phyloP scores from a whole-genome alignment of 805 yeast species.

The Candida saitoana region DNA sequence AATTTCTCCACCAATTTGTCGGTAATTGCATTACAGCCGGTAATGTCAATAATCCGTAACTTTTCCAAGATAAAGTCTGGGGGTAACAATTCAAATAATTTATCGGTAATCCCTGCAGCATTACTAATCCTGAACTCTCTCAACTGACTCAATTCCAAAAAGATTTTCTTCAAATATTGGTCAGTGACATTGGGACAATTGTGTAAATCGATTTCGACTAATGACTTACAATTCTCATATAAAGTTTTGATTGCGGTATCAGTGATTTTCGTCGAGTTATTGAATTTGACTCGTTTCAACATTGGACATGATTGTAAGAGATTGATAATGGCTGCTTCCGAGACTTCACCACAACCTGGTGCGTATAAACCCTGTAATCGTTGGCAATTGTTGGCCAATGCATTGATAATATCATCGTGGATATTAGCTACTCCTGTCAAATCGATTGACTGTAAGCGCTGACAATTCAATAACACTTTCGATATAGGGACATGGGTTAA shows the following conservation, averaged over 20 bases:
- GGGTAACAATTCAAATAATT: conserved; percentile 54
- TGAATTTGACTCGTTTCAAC: conserved; percentile 77
- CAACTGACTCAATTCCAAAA: conserved; percentile 61
- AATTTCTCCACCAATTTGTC: conserved; percentile 74
- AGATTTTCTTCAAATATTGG: conserved; percentile 51
- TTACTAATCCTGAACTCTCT: conserved; percentile 82
- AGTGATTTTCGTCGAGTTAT: conserved; percentile 63
- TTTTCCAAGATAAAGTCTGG: conserved; percentile 51
- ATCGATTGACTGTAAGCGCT: conserved; percentile 77
- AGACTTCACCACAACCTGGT: conserved; percentile 72
- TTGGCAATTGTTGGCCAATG: conserved; percentile 67
- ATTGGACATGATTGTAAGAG: conserved; percentile 63
- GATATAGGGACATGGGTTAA: conserved; percentile 61
- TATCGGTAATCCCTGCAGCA: conserved; percentile 66
- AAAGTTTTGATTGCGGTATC: conserved; percentile 59
- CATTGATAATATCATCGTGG: conserved; percentile 62
- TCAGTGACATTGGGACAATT: conserved; percentile 74
- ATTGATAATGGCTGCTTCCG: conserved; percentile 57
- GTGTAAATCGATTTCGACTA: conserved; percentile 88
- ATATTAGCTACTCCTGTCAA: conserved; percentile 68
- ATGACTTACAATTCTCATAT: conserved; percentile 66
- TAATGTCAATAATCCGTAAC: conserved; percentile 77
- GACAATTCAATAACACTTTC: conserved; percentile 58
- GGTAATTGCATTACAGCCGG: conserved; percentile 76
- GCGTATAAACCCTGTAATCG: conserved; percentile 87